These are phyloP conservation scores for Cyclotella baltica DNA, from an alignment of 108 stramenopile species.

Conservation along the genomic window DNA sequence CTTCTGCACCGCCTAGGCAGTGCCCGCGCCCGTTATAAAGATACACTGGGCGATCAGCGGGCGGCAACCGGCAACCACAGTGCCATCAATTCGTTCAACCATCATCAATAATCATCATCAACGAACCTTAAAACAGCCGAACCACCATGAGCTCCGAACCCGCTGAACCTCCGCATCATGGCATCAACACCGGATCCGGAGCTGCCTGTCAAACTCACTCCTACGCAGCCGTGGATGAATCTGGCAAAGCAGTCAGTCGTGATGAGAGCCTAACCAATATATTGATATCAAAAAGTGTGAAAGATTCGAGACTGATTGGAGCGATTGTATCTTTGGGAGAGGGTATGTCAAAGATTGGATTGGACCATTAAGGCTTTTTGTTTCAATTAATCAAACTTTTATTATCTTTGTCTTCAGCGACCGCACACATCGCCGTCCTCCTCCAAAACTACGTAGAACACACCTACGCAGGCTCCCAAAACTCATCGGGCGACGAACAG, in stretches of 20 bases:
- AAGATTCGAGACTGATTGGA: conserved; percentile 40
- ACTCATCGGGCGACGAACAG: conserved; percentile 86
- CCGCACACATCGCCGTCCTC: conserved; percentile 56
- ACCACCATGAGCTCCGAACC: conserved; percentile 11
- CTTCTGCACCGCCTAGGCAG: too few relatives aligned
- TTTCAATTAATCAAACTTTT: neutral
- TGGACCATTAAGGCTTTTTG: neutral
- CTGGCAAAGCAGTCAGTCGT: conserved; percentile 33
- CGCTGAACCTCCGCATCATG: conserved; percentile 36
- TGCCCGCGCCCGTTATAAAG: too few relatives aligned
- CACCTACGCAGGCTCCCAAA: conserved; percentile 73
- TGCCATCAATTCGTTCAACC: too few relatives aligned
- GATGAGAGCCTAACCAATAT: conserved; percentile 46
- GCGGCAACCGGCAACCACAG: too few relatives aligned
- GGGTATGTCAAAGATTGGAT: conserved; percentile 14
- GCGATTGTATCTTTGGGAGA: conserved; percentile 58
- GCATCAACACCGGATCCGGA: conserved; percentile 51
- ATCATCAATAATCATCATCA: too few relatives aligned
- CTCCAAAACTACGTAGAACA: conserved; percentile 67
- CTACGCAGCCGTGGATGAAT: conserved; percentile 32
- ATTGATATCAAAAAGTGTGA: conserved; percentile 38
- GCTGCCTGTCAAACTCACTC: conserved; percentile 9
- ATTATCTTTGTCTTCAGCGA: conserved; percentile 14
- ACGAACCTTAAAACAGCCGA: neutral
- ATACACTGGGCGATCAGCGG: too few relatives aligned